These are phyloP conservation scores for Lasiosphaeris hirsuta DNA, from an alignment of 495 filamentous ascomycete species.

Conservation along the genomic window DNA sequence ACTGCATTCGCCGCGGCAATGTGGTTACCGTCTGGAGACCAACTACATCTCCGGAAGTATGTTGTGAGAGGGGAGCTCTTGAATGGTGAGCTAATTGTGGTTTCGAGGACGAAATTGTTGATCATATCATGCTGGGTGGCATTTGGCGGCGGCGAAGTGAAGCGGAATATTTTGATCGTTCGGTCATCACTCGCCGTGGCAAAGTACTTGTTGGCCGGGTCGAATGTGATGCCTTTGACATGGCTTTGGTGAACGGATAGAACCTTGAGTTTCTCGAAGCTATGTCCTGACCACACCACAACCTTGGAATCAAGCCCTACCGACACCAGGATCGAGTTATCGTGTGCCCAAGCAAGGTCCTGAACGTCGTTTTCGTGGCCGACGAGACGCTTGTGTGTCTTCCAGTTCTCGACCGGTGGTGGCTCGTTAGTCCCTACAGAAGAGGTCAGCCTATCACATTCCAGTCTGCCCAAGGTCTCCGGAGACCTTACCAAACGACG, in stretches of 20 bases:
- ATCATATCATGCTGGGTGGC: slow-evolving; percentile 89
- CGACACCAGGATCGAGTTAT: slow-evolving; percentile 92
- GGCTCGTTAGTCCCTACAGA: slow-evolving; percentile 77
- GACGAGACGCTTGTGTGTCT: slow-evolving; percentile 84
- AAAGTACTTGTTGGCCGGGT: slow-evolving; percentile 98
- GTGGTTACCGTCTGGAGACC: slow-evolving; percentile 95
- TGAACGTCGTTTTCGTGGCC: slow-evolving; percentile 99
- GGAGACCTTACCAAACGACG: slow-evolving; percentile 64
- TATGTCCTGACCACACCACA: slow-evolving; percentile 95
- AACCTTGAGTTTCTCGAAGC: slow-evolving; percentile 96
- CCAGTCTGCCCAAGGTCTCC: not conserved
- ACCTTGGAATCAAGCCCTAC: slow-evolving; percentile 97
- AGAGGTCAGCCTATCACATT: slow-evolving; percentile 21
- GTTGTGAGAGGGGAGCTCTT: slow-evolving; percentile 85
- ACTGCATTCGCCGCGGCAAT: slow-evolving; percentile 96
- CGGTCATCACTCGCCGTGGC: slow-evolving; percentile 96
- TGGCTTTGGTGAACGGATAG: slow-evolving; percentile 89
- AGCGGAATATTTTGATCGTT: slow-evolving; percentile 94
- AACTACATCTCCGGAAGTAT: slow-evolving; percentile 94
- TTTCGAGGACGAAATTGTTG: slow-evolving; percentile 90
- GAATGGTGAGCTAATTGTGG: slow-evolving; percentile 81
- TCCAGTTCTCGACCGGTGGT: slow-evolving; percentile 94
- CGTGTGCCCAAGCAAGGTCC: slow-evolving; percentile 94
- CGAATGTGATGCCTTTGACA: slow-evolving; percentile 97
- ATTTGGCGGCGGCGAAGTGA: slow-evolving; percentile 86